Evolutionary conservation across 2,329 filamentous ascomycete species (phyloP).

Genomic region (Zymoseptoria ardabiliae): DNA sequence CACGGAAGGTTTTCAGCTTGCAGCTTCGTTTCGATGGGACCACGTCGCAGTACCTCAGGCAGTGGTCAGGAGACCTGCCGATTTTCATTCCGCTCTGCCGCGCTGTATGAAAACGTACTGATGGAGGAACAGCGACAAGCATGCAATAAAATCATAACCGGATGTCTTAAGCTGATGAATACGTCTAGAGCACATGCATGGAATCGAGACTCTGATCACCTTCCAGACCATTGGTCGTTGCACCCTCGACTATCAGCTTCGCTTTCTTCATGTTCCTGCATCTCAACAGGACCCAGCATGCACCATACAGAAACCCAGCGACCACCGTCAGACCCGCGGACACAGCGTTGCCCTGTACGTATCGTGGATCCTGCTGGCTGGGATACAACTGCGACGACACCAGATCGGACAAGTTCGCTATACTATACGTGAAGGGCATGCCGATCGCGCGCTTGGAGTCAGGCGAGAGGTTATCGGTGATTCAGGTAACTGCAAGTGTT

Average conservation of each 20-base stretch:
- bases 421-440: conserved; percentile 25
- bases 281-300: conserved; percentile 24
- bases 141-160: too few species aligned
- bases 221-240: neutral
- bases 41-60: neutral
- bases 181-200: neutral
- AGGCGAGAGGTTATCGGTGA: conserved; percentile 30
- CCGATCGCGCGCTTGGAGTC: conserved; percentile 31
- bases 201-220: neutral
- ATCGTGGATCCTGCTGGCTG: conserved; percentile 26
- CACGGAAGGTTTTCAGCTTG: neutral
- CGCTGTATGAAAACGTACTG: too few species aligned
- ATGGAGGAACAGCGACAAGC: too few species aligned
- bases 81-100: too few species aligned
- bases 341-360: conserved; percentile 25
- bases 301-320: conserved; percentile 18
- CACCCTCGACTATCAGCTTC: neutral
- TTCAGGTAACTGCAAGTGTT: conserved; percentile 27
- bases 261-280: neutral
- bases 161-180: neutral
- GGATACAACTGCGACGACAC: conserved; percentile 32
- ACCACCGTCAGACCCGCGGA: conserved; percentile 22
- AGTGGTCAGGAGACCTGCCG: neutral
- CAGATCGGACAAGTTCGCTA: conserved; percentile 27
- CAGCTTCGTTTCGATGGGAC: neutral